Conservation (phyloP, 305 asterid species). For the Coffea humblotiana region DNA sequence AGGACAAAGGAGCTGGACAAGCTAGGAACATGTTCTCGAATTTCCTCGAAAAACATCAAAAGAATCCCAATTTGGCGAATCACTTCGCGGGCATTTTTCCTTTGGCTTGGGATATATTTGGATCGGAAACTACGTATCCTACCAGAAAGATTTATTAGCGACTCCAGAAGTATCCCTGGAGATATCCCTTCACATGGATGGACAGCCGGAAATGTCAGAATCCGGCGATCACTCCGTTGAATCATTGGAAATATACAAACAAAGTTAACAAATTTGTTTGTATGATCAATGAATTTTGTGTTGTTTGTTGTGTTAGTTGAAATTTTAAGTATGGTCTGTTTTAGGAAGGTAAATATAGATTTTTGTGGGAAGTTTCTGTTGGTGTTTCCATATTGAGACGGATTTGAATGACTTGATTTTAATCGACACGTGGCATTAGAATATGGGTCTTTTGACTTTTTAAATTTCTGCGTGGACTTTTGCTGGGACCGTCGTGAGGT, state of each 20-base stretch:
- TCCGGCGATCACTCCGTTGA: constrained; percentile 57
- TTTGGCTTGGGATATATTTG: constrained; percentile 43
- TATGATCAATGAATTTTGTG: neutral
- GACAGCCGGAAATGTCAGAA: constrained; percentile 65
- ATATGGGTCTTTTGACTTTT: neutral
- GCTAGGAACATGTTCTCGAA: constrained; percentile 28
- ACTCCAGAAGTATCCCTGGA: constrained; percentile 55
- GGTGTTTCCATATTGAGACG: constrained; percentile 3
- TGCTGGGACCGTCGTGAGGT: neutral
- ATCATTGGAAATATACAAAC: constrained; percentile 34
- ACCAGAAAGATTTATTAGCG: constrained; percentile 45
- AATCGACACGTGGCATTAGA: neutral
- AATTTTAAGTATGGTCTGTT: neutral
- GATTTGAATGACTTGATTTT: constrained; percentile 1
- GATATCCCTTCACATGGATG: constrained; percentile 64
- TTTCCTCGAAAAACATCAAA: constrained; percentile 60
- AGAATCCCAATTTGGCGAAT: constrained; percentile 62
- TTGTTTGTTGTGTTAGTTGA: neutral
- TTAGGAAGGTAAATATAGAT: neutral
- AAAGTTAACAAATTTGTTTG: neutral
- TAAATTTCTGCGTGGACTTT: constrained; percentile 1
- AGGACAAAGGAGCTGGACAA: constrained; percentile 37
- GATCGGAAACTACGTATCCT: constrained; percentile 39
- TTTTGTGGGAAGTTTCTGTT: neutral
- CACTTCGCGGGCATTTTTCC: constrained; percentile 55